These are phyloP conservation scores for Cercophora scortea DNA, from an alignment of 495 filamentous ascomycete genomes.

Conservation along the genomic window DNA sequence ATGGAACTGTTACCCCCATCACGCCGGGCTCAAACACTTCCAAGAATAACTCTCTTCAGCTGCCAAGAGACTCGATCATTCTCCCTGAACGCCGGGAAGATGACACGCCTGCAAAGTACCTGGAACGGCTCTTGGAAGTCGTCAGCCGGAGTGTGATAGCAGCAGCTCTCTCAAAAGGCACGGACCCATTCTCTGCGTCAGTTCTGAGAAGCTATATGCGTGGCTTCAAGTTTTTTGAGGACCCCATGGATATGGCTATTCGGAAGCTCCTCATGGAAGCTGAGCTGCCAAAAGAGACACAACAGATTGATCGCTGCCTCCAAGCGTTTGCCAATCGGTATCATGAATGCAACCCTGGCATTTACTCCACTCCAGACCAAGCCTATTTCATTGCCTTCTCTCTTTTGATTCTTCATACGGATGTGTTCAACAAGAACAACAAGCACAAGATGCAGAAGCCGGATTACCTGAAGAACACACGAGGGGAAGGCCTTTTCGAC, in stretches of 20 bases:
- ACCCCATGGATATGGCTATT: slow-evolving; percentile 96
- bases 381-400: slow-evolving; percentile 98
- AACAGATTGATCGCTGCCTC: slow-evolving; percentile 92
- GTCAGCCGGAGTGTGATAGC: slow-evolving; percentile 73
- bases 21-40: slow-evolving; percentile 61
- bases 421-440: slow-evolving; percentile 99
- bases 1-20: slow-evolving; percentile 54
- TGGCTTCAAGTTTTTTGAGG: slow-evolving; percentile 86
- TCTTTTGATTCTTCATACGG: slow-evolving; percentile 89
- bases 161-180: slow-evolving; percentile 71
- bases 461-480: slow-evolving; percentile 93
- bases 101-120: slow-evolving; percentile 85
- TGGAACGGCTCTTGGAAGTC: slow-evolving; percentile 70
- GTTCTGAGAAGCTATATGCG: slow-evolving; percentile 92
- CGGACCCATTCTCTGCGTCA: slow-evolving; percentile 72
- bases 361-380: slow-evolving; percentile 87
- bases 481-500: slow-evolving; percentile 79
- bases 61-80: slow-evolving; percentile 52
- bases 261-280: slow-evolving; percentile 94
- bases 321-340: slow-evolving; percentile 95
- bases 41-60: slow-evolving; percentile 62
- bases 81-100: slow-evolving; percentile 76
- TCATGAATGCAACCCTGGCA: slow-evolving; percentile 95
- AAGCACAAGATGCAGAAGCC: slow-evolving; percentile 97
- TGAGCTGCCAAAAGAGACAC: slow-evolving; percentile 91